phyloP scores from a whole-genome alignment of 2,329 filamentous ascomycete genomes.

The Diplodia intermedia region DNA sequence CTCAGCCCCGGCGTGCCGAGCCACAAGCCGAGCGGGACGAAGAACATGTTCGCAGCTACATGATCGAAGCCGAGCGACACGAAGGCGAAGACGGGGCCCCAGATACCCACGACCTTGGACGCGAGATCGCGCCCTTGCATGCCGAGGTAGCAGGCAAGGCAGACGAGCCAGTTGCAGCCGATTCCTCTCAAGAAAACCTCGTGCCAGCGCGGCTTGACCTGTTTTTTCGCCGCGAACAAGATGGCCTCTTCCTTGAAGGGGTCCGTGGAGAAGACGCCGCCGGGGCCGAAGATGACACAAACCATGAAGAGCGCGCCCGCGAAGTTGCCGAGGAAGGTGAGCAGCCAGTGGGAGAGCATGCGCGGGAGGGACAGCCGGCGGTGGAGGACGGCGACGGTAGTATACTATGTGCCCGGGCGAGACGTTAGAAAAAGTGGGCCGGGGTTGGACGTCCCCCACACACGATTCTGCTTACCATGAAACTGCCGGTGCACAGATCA shows the following conservation, averaged over 20 bases:
- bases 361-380: conserved; percentile 43
- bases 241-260: conserved; percentile 36
- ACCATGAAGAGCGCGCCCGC: conserved; percentile 59
- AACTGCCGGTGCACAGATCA: conserved; percentile 31
- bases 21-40: conserved; percentile 41
- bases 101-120: conserved; percentile 40
- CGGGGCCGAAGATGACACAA: conserved; percentile 58
- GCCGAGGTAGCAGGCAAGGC: conserved; percentile 38
- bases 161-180: conserved; percentile 40
- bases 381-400: conserved; percentile 37
- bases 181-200: conserved; percentile 38
- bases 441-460: too few species aligned
- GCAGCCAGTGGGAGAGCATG: conserved; percentile 53
- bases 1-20: conserved; percentile 35
- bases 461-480: conserved; percentile 21
- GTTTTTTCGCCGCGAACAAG: conserved; percentile 36
- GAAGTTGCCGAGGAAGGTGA: conserved; percentile 59
- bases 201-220: conserved; percentile 36
- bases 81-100: conserved; percentile 41
- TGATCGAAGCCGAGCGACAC: conserved; percentile 40
- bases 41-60: conserved; percentile 43
- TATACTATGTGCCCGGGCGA: conserved; percentile 6
- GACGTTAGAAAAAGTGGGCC: not conserved
- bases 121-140: conserved; percentile 38
- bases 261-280: conserved; percentile 51